A percentile compares a stretch with the other conserved stretches of the same genome.
Evolutionary conservation across 176 grass and related monocot genomes (phyloP).

Genomic region (Oryza punctata): DNA sequence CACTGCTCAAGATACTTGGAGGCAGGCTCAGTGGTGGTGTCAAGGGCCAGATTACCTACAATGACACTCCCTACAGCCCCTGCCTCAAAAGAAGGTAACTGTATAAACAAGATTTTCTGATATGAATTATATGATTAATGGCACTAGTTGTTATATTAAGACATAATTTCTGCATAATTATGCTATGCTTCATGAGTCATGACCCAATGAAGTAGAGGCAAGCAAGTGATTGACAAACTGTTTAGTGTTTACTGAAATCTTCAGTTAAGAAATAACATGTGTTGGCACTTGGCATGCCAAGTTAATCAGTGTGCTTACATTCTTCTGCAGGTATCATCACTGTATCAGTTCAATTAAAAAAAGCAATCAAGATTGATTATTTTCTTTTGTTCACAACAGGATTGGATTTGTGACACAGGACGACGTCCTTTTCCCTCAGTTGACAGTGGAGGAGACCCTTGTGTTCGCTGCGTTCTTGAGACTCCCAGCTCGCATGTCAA

Average conservation of each 20-base stretch:
- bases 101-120: no score
- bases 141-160: no score
- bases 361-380: not conserved
- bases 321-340: not conserved
- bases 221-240: not conserved
- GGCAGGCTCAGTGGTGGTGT: constrained; percentile 66
- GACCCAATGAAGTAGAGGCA: not conserved
- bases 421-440: constrained; percentile 86
- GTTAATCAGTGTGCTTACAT: not conserved
- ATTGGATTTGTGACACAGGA: constrained; percentile 97
- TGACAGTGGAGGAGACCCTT: constrained; percentile 94
- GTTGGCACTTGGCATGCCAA: not conserved
- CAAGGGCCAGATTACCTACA: constrained; percentile 83
- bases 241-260: not conserved
- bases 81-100: constrained; percentile 74
- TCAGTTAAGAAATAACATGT: not conserved
- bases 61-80: constrained; percentile 77
- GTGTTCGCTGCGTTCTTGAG: constrained; percentile 85
- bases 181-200: not conserved
- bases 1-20: constrained; percentile 80
- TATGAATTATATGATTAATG: no score
- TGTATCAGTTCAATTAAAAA: constrained; percentile 9
- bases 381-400: constrained; percentile 32
- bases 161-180: not conserved
- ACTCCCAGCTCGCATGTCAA: constrained; percentile 81